A percentile compares a stretch with the other conserved stretches of the same genome.
Evolutionary conservation across 345 rosid species (phyloP).

Genomic region (Hypericum androsaemum): DNA sequence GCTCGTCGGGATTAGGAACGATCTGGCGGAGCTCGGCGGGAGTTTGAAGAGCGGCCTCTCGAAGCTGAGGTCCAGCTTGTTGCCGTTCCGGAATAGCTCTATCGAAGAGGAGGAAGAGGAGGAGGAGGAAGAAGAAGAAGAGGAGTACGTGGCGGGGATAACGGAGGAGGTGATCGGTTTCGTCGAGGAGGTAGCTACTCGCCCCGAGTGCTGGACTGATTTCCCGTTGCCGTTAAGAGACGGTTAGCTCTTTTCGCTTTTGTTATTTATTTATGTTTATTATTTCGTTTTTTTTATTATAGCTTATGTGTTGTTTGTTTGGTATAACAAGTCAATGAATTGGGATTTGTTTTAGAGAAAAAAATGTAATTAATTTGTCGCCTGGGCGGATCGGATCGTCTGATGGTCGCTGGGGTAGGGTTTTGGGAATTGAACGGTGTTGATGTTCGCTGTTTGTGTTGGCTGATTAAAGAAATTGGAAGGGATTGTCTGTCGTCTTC

Average conservation of each 20-base stretch:
- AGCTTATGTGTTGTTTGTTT: no score
- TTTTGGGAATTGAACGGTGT: no score
- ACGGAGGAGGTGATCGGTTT: slow-evolving; percentile 45
- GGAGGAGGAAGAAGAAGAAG: not conserved
- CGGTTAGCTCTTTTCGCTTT: slow-evolving; percentile 24
- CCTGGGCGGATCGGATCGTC: no score
- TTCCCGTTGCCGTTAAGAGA: slow-evolving; percentile 40
- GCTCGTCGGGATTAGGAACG: slow-evolving; percentile 50
- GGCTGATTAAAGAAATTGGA: no score
- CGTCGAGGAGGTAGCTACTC: slow-evolving; percentile 35
- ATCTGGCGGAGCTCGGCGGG: slow-evolving; percentile 63
- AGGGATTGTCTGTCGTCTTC: no score
- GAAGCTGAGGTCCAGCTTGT: slow-evolving; percentile 43
- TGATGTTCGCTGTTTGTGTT: no score
- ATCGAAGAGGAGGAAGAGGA: not conserved
- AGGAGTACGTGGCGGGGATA: slow-evolving; percentile 38
- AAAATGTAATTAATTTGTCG: no score
- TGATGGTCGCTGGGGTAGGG: no score
- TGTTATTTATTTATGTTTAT: not conserved
- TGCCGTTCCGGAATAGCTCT: slow-evolving; percentile 23
- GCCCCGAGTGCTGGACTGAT: slow-evolving; percentile 58
- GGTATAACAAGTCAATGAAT: no score
- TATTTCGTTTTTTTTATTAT: not conserved
- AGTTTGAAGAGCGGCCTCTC: slow-evolving; percentile 49
- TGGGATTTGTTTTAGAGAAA: no score